phyloP scores from a whole-genome alignment of 2,329 filamentous ascomycete genomes.

The Monosporascus sp. region DNA sequence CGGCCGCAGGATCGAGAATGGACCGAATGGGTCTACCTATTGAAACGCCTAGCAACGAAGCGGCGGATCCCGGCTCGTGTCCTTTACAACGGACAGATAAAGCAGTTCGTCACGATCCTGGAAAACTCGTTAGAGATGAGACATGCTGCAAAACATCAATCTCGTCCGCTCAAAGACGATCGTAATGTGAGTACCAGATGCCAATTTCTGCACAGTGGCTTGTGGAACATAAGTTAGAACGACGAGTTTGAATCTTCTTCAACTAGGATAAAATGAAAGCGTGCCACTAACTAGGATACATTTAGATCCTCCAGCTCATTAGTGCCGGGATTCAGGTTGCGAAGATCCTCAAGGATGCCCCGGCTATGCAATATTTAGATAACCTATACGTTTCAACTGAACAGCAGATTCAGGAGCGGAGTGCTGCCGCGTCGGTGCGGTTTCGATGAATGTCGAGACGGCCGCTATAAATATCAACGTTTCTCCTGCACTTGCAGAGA shows the following conservation, averaged over 20 bases:
- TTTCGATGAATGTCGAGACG: slow-evolving; percentile 29
- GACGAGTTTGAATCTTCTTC: background rate
- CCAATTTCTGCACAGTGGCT: background rate
- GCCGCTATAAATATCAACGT: slow-evolving; percentile 15
- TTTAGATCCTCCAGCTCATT: slow-evolving; percentile 71
- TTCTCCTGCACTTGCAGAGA: slow-evolving; percentile 7
- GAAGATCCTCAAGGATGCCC: slow-evolving; percentile 78
- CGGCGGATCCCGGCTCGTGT: slow-evolving; percentile 78
- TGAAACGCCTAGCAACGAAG: slow-evolving; percentile 82
- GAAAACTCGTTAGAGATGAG: slow-evolving; percentile 88
- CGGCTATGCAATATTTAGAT: slow-evolving; percentile 78
- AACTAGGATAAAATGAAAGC: background rate
- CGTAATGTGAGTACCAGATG: slow-evolving; percentile 44
- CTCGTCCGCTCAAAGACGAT: slow-evolving; percentile 79
- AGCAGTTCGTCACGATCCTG: slow-evolving; percentile 81
- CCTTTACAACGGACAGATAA: slow-evolving; percentile 85
- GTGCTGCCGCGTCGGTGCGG: slow-evolving; percentile 34
- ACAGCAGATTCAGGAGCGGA: slow-evolving; percentile 67
- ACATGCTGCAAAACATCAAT: slow-evolving; percentile 78
- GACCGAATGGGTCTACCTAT: slow-evolving; percentile 87
- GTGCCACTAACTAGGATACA: background rate
- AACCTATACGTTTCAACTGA: slow-evolving; percentile 78
- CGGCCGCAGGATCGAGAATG: slow-evolving; percentile 52
- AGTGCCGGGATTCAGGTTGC: slow-evolving; percentile 83
- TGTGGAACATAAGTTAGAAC: too few relatives aligned